Percentiles rank a stretch among this genome's conserved stretches.
Conservation (phyloP, 306 rosid species). For the Medicago lupulina region DNA sequence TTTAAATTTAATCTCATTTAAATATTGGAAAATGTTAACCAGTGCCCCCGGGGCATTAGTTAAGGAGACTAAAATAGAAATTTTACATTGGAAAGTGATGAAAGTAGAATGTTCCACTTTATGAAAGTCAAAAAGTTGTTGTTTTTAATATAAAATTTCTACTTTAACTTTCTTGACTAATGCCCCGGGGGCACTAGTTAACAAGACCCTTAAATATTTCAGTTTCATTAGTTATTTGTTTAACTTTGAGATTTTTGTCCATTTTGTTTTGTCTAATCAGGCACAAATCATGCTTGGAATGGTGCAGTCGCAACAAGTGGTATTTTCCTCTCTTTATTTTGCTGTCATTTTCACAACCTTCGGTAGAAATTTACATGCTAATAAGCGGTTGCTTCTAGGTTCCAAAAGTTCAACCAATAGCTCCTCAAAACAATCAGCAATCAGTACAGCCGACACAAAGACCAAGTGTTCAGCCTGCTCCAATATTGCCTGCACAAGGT, state of each 20-base stretch:
- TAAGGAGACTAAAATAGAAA: no score
- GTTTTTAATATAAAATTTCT: no score
- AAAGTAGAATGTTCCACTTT: no score
- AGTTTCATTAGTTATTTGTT: constrained; percentile 13
- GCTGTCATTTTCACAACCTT: constrained; percentile 21
- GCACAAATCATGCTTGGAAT: constrained; percentile 99
- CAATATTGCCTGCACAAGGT: constrained; percentile 55
- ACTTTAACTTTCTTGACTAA: no score
- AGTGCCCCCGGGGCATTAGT: no score
- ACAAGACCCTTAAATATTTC: no score
- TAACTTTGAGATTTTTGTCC: constrained; percentile 32
- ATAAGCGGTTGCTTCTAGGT: constrained; percentile 53
- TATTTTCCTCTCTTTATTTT: constrained; percentile 42
- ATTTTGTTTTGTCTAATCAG: constrained; percentile 53
- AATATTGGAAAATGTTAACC: no score
- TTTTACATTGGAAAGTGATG: no score
- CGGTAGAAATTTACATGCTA: constrained; percentile 10
- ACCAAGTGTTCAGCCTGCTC: constrained; percentile 62
- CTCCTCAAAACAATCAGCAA: constrained; percentile 52
- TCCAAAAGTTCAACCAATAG: constrained; percentile 74
- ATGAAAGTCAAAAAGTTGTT: no score
- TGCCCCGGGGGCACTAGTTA: no score
- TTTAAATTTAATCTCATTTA: neutral
- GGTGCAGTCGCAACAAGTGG: constrained; percentile 91
- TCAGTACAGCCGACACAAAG: constrained; percentile 59